phyloP scores from a whole-genome alignment of 129 eudicot species.

The Artemisia argyi region DNA sequence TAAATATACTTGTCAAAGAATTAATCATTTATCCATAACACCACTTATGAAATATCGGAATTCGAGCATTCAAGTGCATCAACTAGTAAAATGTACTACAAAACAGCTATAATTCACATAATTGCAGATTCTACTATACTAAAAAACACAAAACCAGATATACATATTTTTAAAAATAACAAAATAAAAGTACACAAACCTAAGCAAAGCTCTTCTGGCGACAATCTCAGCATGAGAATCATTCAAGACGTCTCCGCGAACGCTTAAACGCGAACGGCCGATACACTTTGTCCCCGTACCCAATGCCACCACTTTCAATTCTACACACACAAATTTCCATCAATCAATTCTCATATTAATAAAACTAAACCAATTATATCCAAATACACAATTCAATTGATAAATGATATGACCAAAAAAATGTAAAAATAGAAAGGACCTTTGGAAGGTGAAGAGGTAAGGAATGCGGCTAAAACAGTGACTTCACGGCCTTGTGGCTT shows the following conservation, averaged over 20 bases:
- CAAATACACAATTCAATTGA: not conserved
- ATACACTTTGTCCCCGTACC: slow-evolving; percentile 97
- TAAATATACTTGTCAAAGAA: no score
- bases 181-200: slow-evolving; percentile 22
- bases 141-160: no score
- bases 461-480: slow-evolving; percentile 81
- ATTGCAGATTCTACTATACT: no score
- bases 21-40: no score
- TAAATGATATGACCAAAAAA: not conserved
- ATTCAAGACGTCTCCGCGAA: slow-evolving; percentile 78
- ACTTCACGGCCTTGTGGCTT: slow-evolving; percentile 95
- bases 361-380: not conserved
- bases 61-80: no score
- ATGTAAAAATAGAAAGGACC: slow-evolving; percentile 33
- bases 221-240: slow-evolving; percentile 96
- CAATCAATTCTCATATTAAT: not conserved
- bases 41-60: no score
- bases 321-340: slow-evolving; percentile 29
- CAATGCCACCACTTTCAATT: slow-evolving; percentile 74
- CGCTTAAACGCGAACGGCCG: slow-evolving; percentile 66
- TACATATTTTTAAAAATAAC: no score
- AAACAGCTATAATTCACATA: no score
- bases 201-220: slow-evolving; percentile 83
- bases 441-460: slow-evolving; percentile 60
- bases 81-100: no score